phyloP scores from a whole-genome alignment of 805 yeast species.

The Dipodascus albidus region DNA sequence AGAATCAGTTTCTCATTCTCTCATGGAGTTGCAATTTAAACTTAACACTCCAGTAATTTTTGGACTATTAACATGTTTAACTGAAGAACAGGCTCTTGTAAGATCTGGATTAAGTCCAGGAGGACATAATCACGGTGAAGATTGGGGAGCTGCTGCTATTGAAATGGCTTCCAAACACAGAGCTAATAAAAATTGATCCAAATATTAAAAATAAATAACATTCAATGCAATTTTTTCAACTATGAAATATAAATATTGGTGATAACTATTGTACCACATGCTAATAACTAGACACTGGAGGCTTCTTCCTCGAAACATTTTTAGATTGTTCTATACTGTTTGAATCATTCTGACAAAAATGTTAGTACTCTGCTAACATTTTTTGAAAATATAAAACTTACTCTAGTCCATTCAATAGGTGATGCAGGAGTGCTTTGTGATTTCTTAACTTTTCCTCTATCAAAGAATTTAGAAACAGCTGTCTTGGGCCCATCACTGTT shows the following conservation, averaged over 20 bases:
- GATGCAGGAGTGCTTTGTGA: neutral
- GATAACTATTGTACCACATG: neutral
- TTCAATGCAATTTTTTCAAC: neutral
- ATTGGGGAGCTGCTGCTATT: slow-evolving; percentile 98
- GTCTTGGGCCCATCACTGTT: slow-evolving; percentile 1
- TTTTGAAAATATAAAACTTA: neutral
- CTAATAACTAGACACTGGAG: slow-evolving; percentile 1
- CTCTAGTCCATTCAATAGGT: slow-evolving; percentile 1
- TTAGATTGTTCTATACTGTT: slow-evolving; percentile 1
- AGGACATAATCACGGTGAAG: slow-evolving; percentile 92
- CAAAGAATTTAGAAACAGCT: slow-evolving; percentile 1
- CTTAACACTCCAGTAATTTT: slow-evolving; percentile 73
- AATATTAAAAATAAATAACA: neutral
- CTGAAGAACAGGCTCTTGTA: slow-evolving; percentile 86
- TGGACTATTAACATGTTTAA: slow-evolving; percentile 86
- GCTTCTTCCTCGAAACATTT: neutral
- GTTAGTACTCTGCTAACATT: neutral
- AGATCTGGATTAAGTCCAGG: slow-evolving; percentile 77
- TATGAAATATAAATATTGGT: neutral
- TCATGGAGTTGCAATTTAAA: slow-evolving; percentile 71
- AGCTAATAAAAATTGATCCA: neutral
- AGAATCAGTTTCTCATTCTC: slow-evolving; percentile 73
- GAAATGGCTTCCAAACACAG: slow-evolving; percentile 52
- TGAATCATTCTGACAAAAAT: neutral
- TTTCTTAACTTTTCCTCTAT: neutral